Conservation (phyloP, 495 filamentous ascomycete genomes). For the Niebla homalea region DNA sequence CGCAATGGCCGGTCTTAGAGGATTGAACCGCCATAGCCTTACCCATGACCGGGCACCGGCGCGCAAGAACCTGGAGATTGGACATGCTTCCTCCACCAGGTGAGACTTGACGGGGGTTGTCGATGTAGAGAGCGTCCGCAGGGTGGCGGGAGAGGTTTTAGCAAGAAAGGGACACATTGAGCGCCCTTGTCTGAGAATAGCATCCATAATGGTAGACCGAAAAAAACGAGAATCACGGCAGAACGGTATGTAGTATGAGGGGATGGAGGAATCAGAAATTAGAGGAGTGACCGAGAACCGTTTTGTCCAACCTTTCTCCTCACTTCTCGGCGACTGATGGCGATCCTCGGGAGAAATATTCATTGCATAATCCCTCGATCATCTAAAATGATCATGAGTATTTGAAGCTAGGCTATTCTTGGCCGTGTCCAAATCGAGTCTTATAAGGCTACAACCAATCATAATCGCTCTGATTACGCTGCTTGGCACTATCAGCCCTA, state of each 20-base stretch:
- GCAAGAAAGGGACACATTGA: conserved; percentile 94
- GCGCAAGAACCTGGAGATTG: conserved; percentile 86
- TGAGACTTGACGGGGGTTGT: conserved; percentile 59
- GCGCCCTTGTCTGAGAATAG: conserved; percentile 84
- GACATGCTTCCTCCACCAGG: conserved; percentile 87
- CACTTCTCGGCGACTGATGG: no score
- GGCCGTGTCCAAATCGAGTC: no score
- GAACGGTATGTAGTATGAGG: neutral
- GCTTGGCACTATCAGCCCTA: no score
- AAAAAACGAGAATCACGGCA: neutral
- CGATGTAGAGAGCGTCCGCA: conserved; percentile 63
- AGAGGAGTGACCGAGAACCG: neutral
- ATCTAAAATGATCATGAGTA: no score
- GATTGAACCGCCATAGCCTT: conserved; percentile 89
- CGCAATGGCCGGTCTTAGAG: conserved; percentile 36
- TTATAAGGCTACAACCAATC: no score
- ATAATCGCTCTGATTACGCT: no score
- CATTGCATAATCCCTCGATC: no score
- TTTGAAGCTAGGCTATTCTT: no score
- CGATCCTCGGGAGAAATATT: no score
- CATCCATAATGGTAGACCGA: conserved; percentile 51
- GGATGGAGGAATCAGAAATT: neutral
- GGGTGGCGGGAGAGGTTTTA: conserved; percentile 77
- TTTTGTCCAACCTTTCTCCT: no score
- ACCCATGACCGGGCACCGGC: conserved; percentile 96